A percentile compares a stretch with the other conserved stretches of the same genome.
phyloP scores from a whole-genome alignment of 768 basidiomycete species.

The Boletus rex-veris region DNA sequence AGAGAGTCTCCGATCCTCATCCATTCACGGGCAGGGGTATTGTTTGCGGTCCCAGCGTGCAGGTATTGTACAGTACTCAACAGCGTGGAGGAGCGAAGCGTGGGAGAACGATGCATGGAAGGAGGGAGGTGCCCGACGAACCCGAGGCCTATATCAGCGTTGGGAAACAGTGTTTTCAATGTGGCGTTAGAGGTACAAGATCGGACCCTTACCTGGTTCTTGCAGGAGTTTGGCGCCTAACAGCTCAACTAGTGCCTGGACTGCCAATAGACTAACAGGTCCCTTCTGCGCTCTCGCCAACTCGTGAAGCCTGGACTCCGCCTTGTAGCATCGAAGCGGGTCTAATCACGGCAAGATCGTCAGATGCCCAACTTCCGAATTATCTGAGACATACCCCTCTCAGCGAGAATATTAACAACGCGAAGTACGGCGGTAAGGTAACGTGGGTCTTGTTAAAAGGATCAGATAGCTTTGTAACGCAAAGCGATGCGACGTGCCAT shows the following conservation, averaged over 20 bases:
- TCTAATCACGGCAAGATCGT: background rate
- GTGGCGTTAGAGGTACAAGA: background rate
- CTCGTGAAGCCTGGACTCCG: constrained; percentile 2
- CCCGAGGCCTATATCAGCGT: background rate
- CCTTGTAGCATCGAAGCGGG: background rate
- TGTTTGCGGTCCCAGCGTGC: constrained; percentile 1
- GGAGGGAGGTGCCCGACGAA: background rate
- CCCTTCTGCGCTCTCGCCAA: constrained; percentile 1
- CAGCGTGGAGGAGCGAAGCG: constrained; percentile 3
- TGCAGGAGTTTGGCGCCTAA: constrained; percentile 5
- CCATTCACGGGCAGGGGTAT: constrained; percentile 3
- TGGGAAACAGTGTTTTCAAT: background rate
- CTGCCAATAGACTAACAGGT: constrained; percentile 17
- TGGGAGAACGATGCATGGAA: constrained; percentile 1
- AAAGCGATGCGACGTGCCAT: background rate
- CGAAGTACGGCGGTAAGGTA: constrained; percentile 5
- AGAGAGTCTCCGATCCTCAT: constrained; percentile 8
- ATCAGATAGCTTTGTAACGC: background rate
- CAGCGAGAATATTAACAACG: constrained; percentile 4
- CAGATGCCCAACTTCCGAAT: background rate
- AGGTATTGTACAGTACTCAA: constrained; percentile 1
- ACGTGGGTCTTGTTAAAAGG: background rate
- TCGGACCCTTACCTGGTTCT: constrained; percentile 6
- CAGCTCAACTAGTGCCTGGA: constrained; percentile 18
- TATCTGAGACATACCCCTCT: background rate